A percentile compares a stretch with the other conserved stretches of the same genome.
These are phyloP conservation scores for Calamus simplicifolius DNA, from an alignment of 176 grass and related monocot species.

Conservation along the genomic window DNA sequence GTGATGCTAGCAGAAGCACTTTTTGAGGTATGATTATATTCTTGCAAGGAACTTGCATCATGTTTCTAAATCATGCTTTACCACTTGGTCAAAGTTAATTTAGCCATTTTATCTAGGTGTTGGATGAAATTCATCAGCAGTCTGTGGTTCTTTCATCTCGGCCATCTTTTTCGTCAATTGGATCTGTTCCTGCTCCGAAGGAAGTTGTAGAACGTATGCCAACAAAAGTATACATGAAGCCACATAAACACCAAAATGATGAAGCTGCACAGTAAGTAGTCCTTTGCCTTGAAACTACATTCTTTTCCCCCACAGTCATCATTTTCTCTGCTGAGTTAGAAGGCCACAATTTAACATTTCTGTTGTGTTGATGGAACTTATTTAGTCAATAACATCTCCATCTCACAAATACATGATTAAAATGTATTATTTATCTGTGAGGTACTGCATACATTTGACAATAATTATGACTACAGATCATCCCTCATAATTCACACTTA, in stretches of 20 bases:
- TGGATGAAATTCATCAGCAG: constrained; percentile 99
- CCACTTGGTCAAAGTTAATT: constrained; percentile 7
- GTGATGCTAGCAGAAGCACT: constrained; percentile 95
- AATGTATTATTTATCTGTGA: no score
- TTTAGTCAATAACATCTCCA: no score
- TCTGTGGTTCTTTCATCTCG: constrained; percentile 79
- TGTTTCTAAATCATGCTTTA: neutral
- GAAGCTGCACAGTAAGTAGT: constrained; percentile 73
- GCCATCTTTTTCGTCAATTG: constrained; percentile 83
- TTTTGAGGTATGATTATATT: constrained; percentile 62
- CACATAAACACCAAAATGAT: constrained; percentile 47
- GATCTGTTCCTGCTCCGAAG: constrained; percentile 84
- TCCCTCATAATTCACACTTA: no score
- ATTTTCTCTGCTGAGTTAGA: no score
- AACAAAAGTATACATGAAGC: constrained; percentile 65
- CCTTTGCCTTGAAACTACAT: constrained; percentile 1
- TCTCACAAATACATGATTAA: no score
- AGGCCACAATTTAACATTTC: no score
- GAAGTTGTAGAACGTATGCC: constrained; percentile 81
- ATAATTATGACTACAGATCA: no score
- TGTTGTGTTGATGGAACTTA: no score
- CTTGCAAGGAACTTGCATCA: neutral
- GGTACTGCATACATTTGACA: no score
- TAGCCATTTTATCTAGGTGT: constrained; percentile 45
- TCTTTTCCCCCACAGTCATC: neutral